Percentiles rank a stretch among this genome's conserved stretches.
phyloP scores from a whole-genome alignment of 352 stramenopile genomes.

The Globisporangium lucens region DNA sequence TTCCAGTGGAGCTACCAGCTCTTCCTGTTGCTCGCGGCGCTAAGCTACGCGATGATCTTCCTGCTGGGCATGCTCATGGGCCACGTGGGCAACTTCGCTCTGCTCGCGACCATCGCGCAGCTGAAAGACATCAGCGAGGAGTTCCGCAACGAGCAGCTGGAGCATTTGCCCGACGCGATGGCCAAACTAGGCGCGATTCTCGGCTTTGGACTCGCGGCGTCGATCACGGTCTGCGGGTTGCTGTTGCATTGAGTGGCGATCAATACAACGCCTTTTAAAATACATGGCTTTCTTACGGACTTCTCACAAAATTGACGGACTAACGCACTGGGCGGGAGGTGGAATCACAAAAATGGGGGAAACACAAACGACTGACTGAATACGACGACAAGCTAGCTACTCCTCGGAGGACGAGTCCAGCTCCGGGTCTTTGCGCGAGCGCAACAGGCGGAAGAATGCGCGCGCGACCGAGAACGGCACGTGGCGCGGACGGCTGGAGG shows the following conservation, averaged over 20 bases:
- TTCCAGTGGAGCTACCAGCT: slow-evolving; percentile 60
- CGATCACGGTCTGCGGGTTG: slow-evolving; percentile 49
- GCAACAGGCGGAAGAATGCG: slow-evolving; percentile 65
- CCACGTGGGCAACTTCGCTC: slow-evolving; percentile 65
- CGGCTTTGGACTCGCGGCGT: slow-evolving; percentile 45
- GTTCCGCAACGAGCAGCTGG: slow-evolving; percentile 64
- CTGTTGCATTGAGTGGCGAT: slow-evolving; percentile 15
- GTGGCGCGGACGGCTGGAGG: slow-evolving; percentile 10
- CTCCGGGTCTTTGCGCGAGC: slow-evolving; percentile 32
- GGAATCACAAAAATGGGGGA: neutral
- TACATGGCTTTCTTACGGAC: neutral
- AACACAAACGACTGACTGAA: neutral
- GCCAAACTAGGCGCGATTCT: slow-evolving; percentile 41
- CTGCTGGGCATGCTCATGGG: slow-evolving; percentile 47
- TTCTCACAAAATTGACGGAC: slow-evolving; percentile 1
- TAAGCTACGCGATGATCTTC: slow-evolving; percentile 52
- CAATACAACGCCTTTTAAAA: slow-evolving; percentile 1
- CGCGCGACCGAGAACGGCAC: slow-evolving; percentile 64
- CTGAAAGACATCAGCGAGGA: slow-evolving; percentile 69
- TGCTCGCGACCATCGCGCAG: slow-evolving; percentile 49
- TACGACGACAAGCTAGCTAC: slow-evolving; percentile 3
- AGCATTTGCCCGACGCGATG: slow-evolving; percentile 52
- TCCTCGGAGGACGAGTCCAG: slow-evolving; percentile 20
- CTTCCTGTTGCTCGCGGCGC: slow-evolving; percentile 60
- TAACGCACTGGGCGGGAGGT: neutral